Percentiles rank a stretch among this genome's conserved stretches.
phyloP scores from a whole-genome alignment of 2,329 filamentous ascomycete genomes.

The Ascochyta clinopodiicola region DNA sequence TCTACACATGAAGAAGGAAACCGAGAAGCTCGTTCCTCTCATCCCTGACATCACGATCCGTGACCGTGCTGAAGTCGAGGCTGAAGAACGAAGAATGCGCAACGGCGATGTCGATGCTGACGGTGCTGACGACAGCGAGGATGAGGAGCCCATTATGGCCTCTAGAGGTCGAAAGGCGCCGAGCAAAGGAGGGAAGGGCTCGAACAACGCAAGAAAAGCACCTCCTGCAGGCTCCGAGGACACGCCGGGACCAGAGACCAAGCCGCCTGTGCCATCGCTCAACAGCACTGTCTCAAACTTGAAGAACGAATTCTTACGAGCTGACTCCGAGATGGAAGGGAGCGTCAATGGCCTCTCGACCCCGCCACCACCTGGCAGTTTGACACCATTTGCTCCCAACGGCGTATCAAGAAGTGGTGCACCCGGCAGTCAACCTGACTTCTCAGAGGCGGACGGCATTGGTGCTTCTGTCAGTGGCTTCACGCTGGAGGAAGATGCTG shows the following conservation, averaged over 20 bases:
- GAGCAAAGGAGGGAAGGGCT: conserved; percentile 74
- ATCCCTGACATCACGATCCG: conserved; percentile 93
- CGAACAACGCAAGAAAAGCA: conserved; percentile 71
- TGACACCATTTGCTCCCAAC: conserved; percentile 76
- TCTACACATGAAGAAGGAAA: conserved; percentile 95
- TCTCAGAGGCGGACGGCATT: conserved; percentile 83
- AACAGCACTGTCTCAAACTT: conserved; percentile 57
- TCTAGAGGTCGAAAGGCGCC: conserved; percentile 89
- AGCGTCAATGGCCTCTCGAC: conserved; percentile 86
- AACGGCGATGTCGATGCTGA: conserved; percentile 82
- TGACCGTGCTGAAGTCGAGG: conserved; percentile 90
- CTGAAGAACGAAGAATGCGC: conserved; percentile 74
- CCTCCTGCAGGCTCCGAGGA: conserved; percentile 76
- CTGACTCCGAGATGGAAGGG: conserved; percentile 82
- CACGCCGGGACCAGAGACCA: conserved; percentile 77
- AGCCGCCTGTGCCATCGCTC: conserved; percentile 69
- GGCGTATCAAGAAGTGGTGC: conserved; percentile 66
- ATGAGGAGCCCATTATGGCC: conserved; percentile 94
- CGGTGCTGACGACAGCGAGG: conserved; percentile 88
- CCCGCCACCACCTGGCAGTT: conserved; percentile 77
- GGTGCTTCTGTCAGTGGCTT: conserved; percentile 72
- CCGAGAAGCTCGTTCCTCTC: conserved; percentile 91
- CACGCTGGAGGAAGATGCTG: conserved; percentile 74
- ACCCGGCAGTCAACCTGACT: conserved; percentile 75
- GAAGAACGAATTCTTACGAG: conserved; percentile 61